phyloP scores from a whole-genome alignment of 2,329 filamentous ascomycete species.

The Cladosporium halotolerans region DNA sequence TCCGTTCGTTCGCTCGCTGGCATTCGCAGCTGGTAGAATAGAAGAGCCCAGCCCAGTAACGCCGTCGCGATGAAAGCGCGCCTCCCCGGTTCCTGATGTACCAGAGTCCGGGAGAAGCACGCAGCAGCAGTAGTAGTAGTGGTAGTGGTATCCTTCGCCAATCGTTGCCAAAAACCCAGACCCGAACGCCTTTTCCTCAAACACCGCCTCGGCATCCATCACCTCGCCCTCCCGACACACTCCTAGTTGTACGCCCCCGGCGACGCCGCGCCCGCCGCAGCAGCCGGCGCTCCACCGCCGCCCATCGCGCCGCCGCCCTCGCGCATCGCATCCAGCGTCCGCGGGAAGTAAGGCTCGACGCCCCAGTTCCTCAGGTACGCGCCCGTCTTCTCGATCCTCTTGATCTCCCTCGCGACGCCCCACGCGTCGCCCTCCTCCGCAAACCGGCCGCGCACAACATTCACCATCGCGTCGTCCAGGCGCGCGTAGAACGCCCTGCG shows the following conservation, averaged over 20 bases:
- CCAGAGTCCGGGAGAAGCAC: no score
- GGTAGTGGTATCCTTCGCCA: no score
- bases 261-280: neutral
- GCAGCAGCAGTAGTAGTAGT: no score
- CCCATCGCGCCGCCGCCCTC: conserved; percentile 22
- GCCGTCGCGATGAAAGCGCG: no score
- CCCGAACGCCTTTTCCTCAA: no score
- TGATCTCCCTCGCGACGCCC: conserved; percentile 47
- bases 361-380: conserved; percentile 47
- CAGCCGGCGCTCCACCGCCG: neutral
- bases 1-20: no score
- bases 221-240: neutral
- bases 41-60: no score
- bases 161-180: no score
- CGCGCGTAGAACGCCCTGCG: conserved; percentile 45
- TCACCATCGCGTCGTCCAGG: conserved; percentile 47
- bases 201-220: no score
- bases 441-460: conserved; percentile 46
- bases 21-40: no score
- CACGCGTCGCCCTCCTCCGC: conserved; percentile 45
- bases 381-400: conserved; percentile 51
- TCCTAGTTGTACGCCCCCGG: conserved; percentile 4
- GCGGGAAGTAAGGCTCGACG: conserved; percentile 49
- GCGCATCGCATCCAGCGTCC: conserved; percentile 45
- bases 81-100: no score